These are phyloP conservation scores for Pholiota microspora DNA, from an alignment of 768 basidiomycete genomes.

Conservation along the genomic window DNA sequence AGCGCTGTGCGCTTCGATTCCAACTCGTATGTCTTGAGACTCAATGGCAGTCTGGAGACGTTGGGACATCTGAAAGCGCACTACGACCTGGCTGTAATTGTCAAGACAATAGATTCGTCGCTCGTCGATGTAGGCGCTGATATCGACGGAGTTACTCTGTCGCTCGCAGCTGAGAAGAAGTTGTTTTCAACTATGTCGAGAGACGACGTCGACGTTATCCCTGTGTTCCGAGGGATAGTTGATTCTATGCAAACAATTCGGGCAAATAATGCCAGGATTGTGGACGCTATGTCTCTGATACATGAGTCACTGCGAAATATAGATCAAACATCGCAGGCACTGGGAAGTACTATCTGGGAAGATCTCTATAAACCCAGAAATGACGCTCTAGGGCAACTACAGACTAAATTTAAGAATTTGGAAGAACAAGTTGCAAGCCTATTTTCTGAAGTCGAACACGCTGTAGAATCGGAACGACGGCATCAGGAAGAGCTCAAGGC, in stretches of 20 bases:
- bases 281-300: conserved; percentile 49
- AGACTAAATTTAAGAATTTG: conserved; percentile 48
- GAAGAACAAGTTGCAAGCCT: conserved; percentile 41
- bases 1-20: conserved; percentile 64
- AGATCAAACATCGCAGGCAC: conserved; percentile 42
- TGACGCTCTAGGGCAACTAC: conserved; percentile 49
- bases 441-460: conserved; percentile 37
- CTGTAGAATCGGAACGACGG: conserved; percentile 38
- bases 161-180: conserved; percentile 37
- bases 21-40: conserved; percentile 65
- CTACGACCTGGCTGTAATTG: conserved; percentile 50
- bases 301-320: conserved; percentile 56
- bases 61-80: conserved; percentile 47
- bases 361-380: conserved; percentile 46
- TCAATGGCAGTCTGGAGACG: conserved; percentile 51
- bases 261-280: conserved; percentile 17
- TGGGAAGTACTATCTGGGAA: conserved; percentile 46
- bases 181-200: conserved; percentile 26
- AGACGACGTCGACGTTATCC: conserved; percentile 22
- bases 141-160: conserved; percentile 36
- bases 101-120: conserved; percentile 48
- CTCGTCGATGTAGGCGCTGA: conserved; percentile 34
- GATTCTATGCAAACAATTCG: conserved; percentile 24
- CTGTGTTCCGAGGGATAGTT: conserved; percentile 30
- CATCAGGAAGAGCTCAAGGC: conserved; percentile 37